phyloP scores from a whole-genome alignment of 306 rosid genomes.

The Lagenaria siceraria region DNA sequence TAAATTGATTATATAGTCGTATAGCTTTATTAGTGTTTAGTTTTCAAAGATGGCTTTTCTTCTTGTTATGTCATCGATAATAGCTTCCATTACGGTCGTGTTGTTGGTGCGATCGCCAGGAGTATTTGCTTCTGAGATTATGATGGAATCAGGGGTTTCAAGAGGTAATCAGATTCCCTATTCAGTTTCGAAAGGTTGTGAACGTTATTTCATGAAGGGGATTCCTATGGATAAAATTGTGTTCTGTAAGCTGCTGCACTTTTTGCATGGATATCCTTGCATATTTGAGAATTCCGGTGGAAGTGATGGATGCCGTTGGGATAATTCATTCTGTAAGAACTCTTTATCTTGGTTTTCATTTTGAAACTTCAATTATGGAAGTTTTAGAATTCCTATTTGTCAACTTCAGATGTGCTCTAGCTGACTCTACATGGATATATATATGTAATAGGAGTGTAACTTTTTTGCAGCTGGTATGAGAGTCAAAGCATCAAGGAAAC shows the following conservation, averaged over 20 bases:
- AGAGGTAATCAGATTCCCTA: conserved; percentile 30
- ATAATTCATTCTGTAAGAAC: conserved; percentile 40
- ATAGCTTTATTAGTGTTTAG: conserved; percentile 10
- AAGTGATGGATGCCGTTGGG: conserved; percentile 28
- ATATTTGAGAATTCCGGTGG: conserved; percentile 28
- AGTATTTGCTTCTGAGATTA: conserved; percentile 33
- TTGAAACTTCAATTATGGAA: not conserved
- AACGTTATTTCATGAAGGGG: conserved; percentile 47
- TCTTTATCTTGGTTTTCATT: not conserved
- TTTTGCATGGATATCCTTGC: conserved; percentile 48
- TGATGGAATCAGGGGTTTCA: conserved; percentile 34
- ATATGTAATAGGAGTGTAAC: not conserved
- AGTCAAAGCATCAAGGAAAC: conserved; percentile 47
- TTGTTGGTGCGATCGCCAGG: conserved; percentile 33
- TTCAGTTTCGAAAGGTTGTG: conserved; percentile 34
- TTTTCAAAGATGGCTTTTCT: conserved; percentile 13
- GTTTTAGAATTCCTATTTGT: not conserved
- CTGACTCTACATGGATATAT: not conserved
- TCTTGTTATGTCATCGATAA: conserved; percentile 18
- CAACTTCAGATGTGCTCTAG: not conserved
- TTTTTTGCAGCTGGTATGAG: conserved; percentile 36
- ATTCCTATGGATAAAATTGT: conserved; percentile 28
- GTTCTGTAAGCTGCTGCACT: conserved; percentile 46
- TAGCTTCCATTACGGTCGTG: conserved; percentile 30
- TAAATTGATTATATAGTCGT: not conserved